Evolutionary conservation across 805 yeast genomes (phyloP), one percentile per base, ranked within the genome.

Genomic region (Metschnikowia peoriensis): DNA sequence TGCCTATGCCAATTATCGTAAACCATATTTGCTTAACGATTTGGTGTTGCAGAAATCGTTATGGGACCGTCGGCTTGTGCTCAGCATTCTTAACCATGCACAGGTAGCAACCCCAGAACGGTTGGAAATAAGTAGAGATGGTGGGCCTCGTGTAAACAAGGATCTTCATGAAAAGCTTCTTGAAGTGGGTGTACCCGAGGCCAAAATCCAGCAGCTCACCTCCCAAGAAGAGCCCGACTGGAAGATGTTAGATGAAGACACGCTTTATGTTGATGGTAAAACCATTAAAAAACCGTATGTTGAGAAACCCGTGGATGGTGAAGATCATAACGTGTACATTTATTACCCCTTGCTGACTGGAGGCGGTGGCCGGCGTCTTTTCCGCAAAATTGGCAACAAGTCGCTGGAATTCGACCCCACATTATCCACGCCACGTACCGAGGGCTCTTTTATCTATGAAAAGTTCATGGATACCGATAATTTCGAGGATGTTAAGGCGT

Each of bases 241-340:
- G 93, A 78, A 78, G 58, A 90, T 94, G 98, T 71, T 88, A 28
- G 96, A 89, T 66, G 75, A 70, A 27, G 96, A 93, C 54, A 85
- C 97, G 2, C 74, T 87, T 43, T 80, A 79, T 54, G 94, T 88
- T 22, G 82, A 88, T 59, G 97, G 96, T 8, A 69, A 81, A 61
- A 73, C 75, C 8, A 73, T 94, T 73, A 77, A 76, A 40, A 94
- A 94, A 66, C 99, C 99, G 7, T 94, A 85, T 76, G 99, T 94
- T 35, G 99, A 94, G 68, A 94, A 94, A 61, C 99, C 99, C 0
- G 98, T 92, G 4, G 97, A 94, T 69, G 99, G 99, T 50, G 99
- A 94, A 71, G 97, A 94, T 70, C 99, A 94, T 70, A 94, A 94
- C 65, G 93, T 94, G 44, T 89, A 87, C 68, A 92, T 94, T 39